phyloP scores from a whole-genome alignment of 164 flowering plant genomes.

The Pachysandra terminalis region DNA sequence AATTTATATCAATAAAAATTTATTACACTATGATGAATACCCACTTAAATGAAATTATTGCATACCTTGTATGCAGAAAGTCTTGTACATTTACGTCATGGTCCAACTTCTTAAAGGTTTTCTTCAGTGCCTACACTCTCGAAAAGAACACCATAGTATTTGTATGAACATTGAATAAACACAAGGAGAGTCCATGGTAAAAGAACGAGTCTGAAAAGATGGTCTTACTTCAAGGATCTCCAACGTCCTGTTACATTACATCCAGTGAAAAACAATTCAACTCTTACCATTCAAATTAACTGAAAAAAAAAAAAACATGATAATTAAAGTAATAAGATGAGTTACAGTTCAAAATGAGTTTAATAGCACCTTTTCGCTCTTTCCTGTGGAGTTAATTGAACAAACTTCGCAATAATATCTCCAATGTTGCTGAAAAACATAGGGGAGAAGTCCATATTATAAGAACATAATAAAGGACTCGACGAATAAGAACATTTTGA shows the following conservation, averaged over 20 bases:
- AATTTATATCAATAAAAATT: neutral
- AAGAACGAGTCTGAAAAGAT: neutral
- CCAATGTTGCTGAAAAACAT: slow-evolving; percentile 53
- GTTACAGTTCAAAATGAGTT: neutral
- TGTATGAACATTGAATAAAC: slow-evolving; percentile 1
- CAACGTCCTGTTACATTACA: slow-evolving; percentile 61
- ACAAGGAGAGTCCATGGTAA: neutral
- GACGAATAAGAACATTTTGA: too few relatives aligned
- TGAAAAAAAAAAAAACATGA: neutral
- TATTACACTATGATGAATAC: neutral
- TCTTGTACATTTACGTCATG: slow-evolving; percentile 75
- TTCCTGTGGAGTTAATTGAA: slow-evolving; percentile 86
- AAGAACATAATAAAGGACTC: neutral
- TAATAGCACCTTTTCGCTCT: slow-evolving; percentile 62
- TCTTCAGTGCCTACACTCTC: slow-evolving; percentile 58
- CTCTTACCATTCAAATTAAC: neutral
- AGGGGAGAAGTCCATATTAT: neutral
- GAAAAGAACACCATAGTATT: slow-evolving; percentile 32
- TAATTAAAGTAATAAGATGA: neutral
- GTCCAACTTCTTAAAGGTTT: slow-evolving; percentile 86
- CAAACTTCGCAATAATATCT: slow-evolving; percentile 74
- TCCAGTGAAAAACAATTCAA: slow-evolving; percentile 16
- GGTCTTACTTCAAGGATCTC: slow-evolving; percentile 85
- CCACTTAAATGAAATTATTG: neutral
- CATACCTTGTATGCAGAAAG: slow-evolving; percentile 68